A percentile compares a stretch with the other conserved stretches of the same genome.
phyloP scores from a whole-genome alignment of 805 yeast genomes.

The Kodamaea leandrae region DNA sequence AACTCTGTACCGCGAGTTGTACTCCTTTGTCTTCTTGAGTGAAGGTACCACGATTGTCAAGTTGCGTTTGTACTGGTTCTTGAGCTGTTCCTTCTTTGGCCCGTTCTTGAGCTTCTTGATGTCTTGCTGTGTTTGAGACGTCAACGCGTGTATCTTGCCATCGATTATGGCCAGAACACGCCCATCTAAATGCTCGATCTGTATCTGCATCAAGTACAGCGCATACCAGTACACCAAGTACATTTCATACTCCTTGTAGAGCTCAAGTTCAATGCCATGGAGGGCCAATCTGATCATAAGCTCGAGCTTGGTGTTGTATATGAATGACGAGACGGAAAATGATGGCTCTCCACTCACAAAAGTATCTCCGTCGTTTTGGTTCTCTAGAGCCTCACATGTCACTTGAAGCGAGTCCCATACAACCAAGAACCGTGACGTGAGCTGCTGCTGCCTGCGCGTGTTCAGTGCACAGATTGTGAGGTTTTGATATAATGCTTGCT shows the following conservation, averaged over 20 bases:
- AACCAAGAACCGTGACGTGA: conserved; percentile 50
- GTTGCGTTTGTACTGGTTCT: conserved; percentile 24
- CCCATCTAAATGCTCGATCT: conserved; percentile 45
- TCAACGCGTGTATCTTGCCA: conserved; percentile 33
- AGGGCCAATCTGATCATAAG: conserved; percentile 72
- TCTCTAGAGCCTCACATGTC: conserved; percentile 62
- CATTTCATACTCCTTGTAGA: conserved; percentile 70
- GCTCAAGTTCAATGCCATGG: conserved; percentile 71
- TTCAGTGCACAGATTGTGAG: conserved; percentile 46
- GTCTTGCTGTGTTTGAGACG: conserved; percentile 35
- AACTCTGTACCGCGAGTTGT: conserved; percentile 21
- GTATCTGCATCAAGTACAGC: conserved; percentile 43
- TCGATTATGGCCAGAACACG: conserved; percentile 32
- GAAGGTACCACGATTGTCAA: conserved; percentile 21
- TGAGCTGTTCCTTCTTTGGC: conserved; percentile 43
- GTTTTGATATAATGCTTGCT: conserved; percentile 39
- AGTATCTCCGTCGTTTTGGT: conserved; percentile 38
- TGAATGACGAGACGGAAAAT: conserved; percentile 69
- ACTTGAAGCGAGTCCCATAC: conserved; percentile 83
- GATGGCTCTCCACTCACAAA: conserved; percentile 37
- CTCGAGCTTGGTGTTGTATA: conserved; percentile 61
- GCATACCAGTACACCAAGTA: conserved; percentile 68
- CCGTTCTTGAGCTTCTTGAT: conserved; percentile 50
- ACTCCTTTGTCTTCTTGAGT: conserved; percentile 15
- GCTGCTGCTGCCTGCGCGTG: conserved; percentile 80